phyloP scores from a whole-genome alignment of 306 rosid genomes.

The Albizia julibrissin region DNA sequence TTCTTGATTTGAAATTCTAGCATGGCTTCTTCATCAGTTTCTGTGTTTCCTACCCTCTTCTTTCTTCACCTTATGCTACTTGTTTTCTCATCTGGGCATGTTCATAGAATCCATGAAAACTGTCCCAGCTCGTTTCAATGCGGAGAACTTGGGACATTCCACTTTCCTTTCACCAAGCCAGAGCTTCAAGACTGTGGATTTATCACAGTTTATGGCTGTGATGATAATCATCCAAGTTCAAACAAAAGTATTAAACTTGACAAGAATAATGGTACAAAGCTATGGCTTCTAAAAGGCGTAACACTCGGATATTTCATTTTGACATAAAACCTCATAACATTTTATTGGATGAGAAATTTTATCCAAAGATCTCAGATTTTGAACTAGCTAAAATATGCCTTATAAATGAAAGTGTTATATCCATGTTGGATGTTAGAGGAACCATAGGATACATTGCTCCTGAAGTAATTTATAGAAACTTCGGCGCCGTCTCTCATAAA shows the following conservation, averaged over 20 bases:
- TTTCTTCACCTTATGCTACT: not conserved
- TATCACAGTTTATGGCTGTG: not conserved
- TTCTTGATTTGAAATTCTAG: not conserved
- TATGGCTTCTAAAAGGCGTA: not conserved
- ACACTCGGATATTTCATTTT: not conserved
- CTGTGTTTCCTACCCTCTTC: not conserved
- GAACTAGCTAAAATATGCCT: slow-evolving; percentile 37
- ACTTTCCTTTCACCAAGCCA: not conserved
- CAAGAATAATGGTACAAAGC: not conserved
- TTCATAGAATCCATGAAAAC: not conserved
- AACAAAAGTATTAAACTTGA: not conserved
- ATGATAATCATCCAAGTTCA: not conserved
- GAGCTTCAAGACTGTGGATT: not conserved
- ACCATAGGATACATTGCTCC: slow-evolving; percentile 48
- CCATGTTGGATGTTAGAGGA: slow-evolving; percentile 8
- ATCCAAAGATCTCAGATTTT: slow-evolving; percentile 31
- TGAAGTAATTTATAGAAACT: slow-evolving; percentile 29
- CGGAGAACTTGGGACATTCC: not conserved
- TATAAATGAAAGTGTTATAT: slow-evolving; percentile 10
- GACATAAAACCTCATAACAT: slow-evolving; percentile 37
- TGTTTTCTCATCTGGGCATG: not conserved
- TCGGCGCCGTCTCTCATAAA: slow-evolving; percentile 30
- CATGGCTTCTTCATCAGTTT: not conserved
- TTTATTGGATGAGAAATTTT: not conserved
- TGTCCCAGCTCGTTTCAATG: not conserved